Evolutionary conservation across 73 alveolate genomes (phyloP).

Genomic region (Halteria grandinella): DNA sequence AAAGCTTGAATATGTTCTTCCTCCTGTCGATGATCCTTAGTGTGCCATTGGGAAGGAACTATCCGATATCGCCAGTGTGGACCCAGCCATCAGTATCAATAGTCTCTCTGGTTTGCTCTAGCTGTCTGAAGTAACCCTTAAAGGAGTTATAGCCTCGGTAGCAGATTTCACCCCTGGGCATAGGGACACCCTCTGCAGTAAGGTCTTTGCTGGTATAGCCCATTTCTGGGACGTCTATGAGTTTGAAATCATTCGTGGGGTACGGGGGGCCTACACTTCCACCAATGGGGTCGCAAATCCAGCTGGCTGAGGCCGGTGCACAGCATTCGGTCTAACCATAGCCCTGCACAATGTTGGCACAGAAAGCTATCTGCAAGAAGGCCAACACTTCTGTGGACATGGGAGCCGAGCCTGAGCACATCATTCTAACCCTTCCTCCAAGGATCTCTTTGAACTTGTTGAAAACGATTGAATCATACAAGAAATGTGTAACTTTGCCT

Average conservation of each 20-base stretch:
- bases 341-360: conserved; percentile 87
- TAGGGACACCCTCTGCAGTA: conserved; percentile 69
- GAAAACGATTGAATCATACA: conserved; percentile 89
- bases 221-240: conserved; percentile 88
- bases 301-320: conserved; percentile 77
- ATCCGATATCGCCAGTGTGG: conserved; percentile 96
- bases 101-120: conserved; percentile 90
- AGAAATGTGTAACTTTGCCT: conserved; percentile 66
- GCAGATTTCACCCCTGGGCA: conserved; percentile 97
- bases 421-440: conserved; percentile 90
- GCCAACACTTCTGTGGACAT: conserved; percentile 82
- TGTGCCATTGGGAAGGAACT: conserved; percentile 67
- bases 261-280: conserved; percentile 89
- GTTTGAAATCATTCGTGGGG: conserved; percentile 73
- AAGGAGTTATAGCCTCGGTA: conserved; percentile 90
- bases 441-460: conserved; percentile 75
- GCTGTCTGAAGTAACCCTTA: conserved; percentile 88
- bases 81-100: conserved; percentile 93
- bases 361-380: conserved; percentile 77
- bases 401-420: conserved; percentile 96
- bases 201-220: conserved; percentile 79
- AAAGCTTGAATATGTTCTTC: conserved; percentile 89
- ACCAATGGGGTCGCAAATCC: conserved; percentile 68
- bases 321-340: conserved; percentile 94
- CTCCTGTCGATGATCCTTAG: conserved; percentile 90